These are phyloP conservation scores for Entomortierella chlamydospora DNA, from an alignment of 192 early-diverging fungal genomes.

Conservation along the genomic window DNA sequence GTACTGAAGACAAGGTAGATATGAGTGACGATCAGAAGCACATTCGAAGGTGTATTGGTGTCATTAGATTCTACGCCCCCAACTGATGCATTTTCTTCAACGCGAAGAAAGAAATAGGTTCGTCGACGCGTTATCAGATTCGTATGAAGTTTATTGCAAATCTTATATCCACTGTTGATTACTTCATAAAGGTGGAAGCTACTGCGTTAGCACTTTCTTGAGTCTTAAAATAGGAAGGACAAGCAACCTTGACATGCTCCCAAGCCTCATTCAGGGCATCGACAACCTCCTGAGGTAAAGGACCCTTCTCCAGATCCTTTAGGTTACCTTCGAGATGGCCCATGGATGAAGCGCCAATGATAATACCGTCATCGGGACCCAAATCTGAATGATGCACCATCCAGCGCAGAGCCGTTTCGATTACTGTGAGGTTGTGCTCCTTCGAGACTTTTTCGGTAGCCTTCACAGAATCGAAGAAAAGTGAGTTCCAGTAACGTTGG, in stretches of 20 bases:
- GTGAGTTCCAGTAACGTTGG: conserved; percentile 49
- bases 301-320: conserved; percentile 58
- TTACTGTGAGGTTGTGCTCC: conserved; percentile 17
- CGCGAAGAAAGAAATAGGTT: no score
- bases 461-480: conserved; percentile 62
- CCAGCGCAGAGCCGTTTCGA: conserved; percentile 54
- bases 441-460: conserved; percentile 34
- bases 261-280: conserved; percentile 67
- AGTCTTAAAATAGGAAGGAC: conserved; percentile 1
- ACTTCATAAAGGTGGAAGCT: neutral
- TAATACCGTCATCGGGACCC: conserved; percentile 25
- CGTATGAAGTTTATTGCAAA: no score
- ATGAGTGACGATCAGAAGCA: no score
- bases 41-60: no score
- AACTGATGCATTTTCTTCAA: no score
- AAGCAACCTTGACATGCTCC: conserved; percentile 47
- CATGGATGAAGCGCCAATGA: conserved; percentile 51
- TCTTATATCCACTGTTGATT: no score
- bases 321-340: conserved; percentile 56
- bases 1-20: no score
- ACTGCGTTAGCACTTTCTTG: neutral
- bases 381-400: conserved; percentile 50
- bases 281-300: conserved; percentile 61
- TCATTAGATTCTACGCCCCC: no score
- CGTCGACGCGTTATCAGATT: no score